Evolutionary conservation across 208 protist species (phyloP).

Genomic region (Strigomonas culicis): DNA sequence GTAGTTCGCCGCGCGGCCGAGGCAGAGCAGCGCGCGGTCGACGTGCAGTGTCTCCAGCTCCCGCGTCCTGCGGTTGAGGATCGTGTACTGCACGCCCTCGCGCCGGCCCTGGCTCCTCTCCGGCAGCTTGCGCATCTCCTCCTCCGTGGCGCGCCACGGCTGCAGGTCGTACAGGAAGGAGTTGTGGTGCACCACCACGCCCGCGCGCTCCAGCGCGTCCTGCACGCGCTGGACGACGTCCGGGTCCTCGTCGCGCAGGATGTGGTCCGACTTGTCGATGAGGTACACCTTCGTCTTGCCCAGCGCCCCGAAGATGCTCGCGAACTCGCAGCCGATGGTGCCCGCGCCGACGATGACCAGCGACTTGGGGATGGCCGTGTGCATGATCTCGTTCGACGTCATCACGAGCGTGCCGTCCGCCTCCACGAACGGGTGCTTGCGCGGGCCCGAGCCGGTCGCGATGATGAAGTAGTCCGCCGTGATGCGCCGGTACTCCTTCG

Average conservation of each 20-base stretch:
- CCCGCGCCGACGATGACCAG: conserved; percentile 77
- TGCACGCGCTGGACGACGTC: conserved; percentile 54
- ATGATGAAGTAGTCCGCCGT: conserved; percentile 79
- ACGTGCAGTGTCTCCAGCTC: conserved; percentile 63
- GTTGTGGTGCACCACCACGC: conserved; percentile 71
- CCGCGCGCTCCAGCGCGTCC: conserved; percentile 28
- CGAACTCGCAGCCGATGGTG: conserved; percentile 76
- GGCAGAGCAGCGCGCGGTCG: conserved; percentile 58
- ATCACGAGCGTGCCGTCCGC: conserved; percentile 53
- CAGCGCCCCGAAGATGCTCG: conserved; percentile 57
- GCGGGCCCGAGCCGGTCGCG: conserved; percentile 62
- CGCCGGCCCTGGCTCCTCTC: conserved; percentile 5
- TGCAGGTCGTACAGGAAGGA: conserved; percentile 71
- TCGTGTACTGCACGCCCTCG: conserved; percentile 70
- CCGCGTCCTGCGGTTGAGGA: conserved; percentile 50
- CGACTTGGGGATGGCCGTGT: conserved; percentile 49
- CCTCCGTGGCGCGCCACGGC: conserved; percentile 40
- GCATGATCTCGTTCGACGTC: conserved; percentile 75
- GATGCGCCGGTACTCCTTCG: conserved; percentile 46
- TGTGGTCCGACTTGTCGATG: conserved; percentile 62
- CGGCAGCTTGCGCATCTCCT: conserved; percentile 10
- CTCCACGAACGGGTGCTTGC: conserved; percentile 48
- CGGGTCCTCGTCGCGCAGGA: conserved; percentile 64
- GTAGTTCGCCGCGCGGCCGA: conserved; percentile 67
- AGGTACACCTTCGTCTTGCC: conserved; percentile 72